Evolutionary conservation across 805 yeast genomes (phyloP), one percentile per base, ranked within the genome.

Genomic region (Nakazawaea pomicola): DNA sequence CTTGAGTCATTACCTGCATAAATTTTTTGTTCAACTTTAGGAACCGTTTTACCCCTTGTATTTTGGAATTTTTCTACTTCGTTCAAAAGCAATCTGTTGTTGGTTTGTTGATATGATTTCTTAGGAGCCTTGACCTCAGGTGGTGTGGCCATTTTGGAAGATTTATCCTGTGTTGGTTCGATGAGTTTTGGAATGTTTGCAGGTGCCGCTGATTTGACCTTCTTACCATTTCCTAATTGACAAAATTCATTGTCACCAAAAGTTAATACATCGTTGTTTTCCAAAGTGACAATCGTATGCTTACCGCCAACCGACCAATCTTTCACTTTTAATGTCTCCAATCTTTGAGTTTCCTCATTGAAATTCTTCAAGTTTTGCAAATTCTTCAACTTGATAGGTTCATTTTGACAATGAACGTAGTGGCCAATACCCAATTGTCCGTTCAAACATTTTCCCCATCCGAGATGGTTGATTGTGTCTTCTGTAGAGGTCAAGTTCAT

Each of bases 191-290:
- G 87, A 23, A 80, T 55, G 7, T 62, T 56, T 1, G 58, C 40
- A 0, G 93, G 91, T 46, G 63, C 64, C 21, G 79, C 65, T 15
- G 70, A 58, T 55, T 83, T 82, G 45, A 73, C 72, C 31, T 72
- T 67, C 53, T 83, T 83, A 21, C 96, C 95, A 53, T 80, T 86
- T 10, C 95, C 96, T 33, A 86, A 68, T 62, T 91, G 96, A 18
- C 91, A 95, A 50, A 49, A 67, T 53, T 79, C 83, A 59, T 90
- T 91, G 33, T 78, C 82, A 18, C 99, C 99, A 88, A 95, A 88
- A 4, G 65, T 73, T 29, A 82, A 57, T 16, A 88, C 82, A 53
- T 83, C 88, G 16, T 72, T 72, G 46, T 82, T 82, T 31, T 67
- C 59, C 43, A 84, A 61, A 8, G 78, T 76, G 9, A 81, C 74